Conservation (phyloP, 2,329 filamentous ascomycete genomes). For the Fusarium sp. region DNA sequence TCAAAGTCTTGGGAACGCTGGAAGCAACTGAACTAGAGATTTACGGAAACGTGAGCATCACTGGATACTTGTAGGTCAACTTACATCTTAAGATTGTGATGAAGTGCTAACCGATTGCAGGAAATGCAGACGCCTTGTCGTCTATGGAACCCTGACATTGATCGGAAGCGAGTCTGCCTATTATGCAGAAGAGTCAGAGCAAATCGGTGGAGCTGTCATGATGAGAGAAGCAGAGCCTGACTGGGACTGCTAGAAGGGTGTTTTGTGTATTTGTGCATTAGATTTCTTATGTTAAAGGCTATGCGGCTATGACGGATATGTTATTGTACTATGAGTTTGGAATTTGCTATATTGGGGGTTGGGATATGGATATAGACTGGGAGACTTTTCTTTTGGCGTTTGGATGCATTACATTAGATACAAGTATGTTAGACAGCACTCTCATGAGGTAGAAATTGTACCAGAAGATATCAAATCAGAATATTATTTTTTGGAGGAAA, state of each 20-base stretch:
- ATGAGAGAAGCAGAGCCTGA: constrained; percentile 57
- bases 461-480: constrained; percentile 2
- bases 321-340: not conserved
- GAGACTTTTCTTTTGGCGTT: constrained; percentile 18
- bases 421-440: not conserved
- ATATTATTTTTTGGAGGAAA: not conserved
- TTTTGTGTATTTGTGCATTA: not conserved
- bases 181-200: constrained; percentile 57
- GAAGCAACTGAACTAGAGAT: constrained; percentile 61
- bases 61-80: constrained; percentile 57
- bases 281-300: not conserved
- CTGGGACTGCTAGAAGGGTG: constrained; percentile 52
- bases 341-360: not conserved
- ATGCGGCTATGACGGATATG: not conserved
- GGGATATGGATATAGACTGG: not conserved
- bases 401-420: not conserved
- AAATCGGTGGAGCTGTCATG: constrained; percentile 59
- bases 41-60: constrained; percentile 61
- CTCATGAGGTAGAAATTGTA: not conserved
- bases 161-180: constrained; percentile 61
- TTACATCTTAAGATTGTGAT: constrained; percentile 5
- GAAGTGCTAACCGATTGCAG: constrained; percentile 35
- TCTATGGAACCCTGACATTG: constrained; percentile 62
- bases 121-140: constrained; percentile 58
- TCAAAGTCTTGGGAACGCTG: constrained; percentile 58